These are phyloP conservation scores for Orbilia quercus DNA, from an alignment of 2,329 filamentous ascomycete species.

Conservation along the genomic window DNA sequence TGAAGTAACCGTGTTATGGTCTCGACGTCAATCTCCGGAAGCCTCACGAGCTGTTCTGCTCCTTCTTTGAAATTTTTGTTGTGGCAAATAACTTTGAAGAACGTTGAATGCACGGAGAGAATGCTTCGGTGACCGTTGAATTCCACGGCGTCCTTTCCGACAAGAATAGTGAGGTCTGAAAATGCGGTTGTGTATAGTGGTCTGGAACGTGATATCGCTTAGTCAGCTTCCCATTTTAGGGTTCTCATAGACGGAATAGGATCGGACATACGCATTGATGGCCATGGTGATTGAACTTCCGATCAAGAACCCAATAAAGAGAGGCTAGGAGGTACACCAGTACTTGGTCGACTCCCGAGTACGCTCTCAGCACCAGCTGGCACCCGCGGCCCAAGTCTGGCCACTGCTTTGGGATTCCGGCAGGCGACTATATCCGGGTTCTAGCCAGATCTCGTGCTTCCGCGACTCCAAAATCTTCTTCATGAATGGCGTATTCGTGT, in stretches of 20 bases:
- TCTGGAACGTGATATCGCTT: not conserved
- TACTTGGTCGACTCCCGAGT: no score
- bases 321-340: no score
- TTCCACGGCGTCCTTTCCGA: slow-evolving; percentile 18
- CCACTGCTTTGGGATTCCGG: no score
- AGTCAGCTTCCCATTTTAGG: no score
- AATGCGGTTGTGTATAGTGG: slow-evolving; percentile 7
- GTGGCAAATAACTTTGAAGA: slow-evolving; percentile 41
- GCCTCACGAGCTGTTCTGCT: slow-evolving; percentile 10
- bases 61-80: slow-evolving; percentile 39
- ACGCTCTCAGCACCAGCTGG: no score
- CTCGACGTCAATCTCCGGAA: slow-evolving; percentile 29
- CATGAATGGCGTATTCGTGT: no score
- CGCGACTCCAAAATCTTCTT: no score
- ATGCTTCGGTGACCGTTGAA: slow-evolving; percentile 32
- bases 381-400: no score
- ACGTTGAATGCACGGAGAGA: slow-evolving; percentile 27
- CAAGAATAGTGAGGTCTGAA: slow-evolving; percentile 23
- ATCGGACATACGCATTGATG: slow-evolving; percentile 7
- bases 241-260: no score
- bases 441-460: no score
- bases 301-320: no score
- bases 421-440: no score
- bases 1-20: slow-evolving; percentile 7
- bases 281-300: not conserved